A percentile compares a stretch with the other conserved stretches of the same genome.
Conservation (phyloP, 176 grass and related monocot genomes). For the Aechmea fasciata region DNA sequence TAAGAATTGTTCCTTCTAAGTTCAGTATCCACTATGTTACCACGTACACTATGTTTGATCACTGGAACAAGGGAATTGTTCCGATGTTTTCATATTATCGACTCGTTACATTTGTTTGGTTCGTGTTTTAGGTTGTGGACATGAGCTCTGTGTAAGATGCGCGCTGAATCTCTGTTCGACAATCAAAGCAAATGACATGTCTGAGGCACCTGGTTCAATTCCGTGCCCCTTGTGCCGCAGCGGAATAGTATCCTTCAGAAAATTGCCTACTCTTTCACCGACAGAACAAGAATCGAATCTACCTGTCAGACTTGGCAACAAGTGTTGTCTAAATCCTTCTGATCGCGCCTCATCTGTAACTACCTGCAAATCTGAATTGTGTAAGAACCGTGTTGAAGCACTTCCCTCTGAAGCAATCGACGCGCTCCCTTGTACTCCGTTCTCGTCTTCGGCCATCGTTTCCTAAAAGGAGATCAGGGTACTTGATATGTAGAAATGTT, state of each 20-base stretch:
- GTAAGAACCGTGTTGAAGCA: conserved; percentile 12
- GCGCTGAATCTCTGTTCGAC: conserved; percentile 72
- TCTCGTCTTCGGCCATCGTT: conserved; percentile 24
- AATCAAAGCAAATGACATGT: conserved; percentile 43
- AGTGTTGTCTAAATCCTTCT: not conserved
- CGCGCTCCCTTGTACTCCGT: conserved; percentile 26
- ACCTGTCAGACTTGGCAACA: conserved; percentile 10
- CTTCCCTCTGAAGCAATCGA: conserved; percentile 16
- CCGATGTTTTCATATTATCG: not conserved
- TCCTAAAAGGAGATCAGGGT: conserved; percentile 26
- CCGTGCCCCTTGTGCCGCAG: conserved; percentile 91
- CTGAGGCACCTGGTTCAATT: conserved; percentile 41
- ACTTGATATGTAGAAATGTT: not conserved
- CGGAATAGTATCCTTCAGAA: conserved; percentile 57
- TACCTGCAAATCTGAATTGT: conserved; percentile 16
- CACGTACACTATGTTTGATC: no score
- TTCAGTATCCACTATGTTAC: no score
- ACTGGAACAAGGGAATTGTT: no score
- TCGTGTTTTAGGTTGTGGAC: conserved; percentile 47
- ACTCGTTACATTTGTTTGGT: not conserved
- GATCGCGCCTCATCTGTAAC: conserved; percentile 9
- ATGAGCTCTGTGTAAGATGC: conserved; percentile 75
- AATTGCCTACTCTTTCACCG: conserved; percentile 9
- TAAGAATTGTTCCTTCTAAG: no score
- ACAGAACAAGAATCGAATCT: conserved; percentile 13